Base-by-base conservation (phyloP, 2,329 filamentous ascomycete genomes). In the Colletotrichum higginsianum region DNA sequence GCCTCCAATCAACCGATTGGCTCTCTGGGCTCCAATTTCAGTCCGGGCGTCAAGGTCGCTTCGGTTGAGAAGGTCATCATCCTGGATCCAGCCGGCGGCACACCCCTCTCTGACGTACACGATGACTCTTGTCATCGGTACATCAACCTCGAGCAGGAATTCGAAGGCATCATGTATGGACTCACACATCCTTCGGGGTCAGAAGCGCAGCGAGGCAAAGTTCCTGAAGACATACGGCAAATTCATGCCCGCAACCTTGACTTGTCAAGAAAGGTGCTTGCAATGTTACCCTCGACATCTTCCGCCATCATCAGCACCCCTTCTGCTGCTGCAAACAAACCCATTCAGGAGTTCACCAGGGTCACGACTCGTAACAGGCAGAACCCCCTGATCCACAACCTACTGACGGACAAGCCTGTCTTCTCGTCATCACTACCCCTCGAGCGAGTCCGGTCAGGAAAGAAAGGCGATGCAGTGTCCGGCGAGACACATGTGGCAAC, bases 131-230 rank as follows among this genome's bases (percentile, higher is more conserved):
- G 79, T 42, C 84, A 85, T 66, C 78, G 84, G 46, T 98, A 98
- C 78, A 89, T 99, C 78, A 99, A 99, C 76, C 87, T 99, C 67
- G 93, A 97, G 78, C 95, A 98, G 78, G 96, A 99, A 79, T 98
- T 93, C 75, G 85, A 89, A 1, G 84, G 88, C 35, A 92, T 97
- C 60, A 86, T 89, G 72, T 81, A 87, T 18, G 89, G 94, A 75
- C 85, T 97, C 35, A 77, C 65, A 16, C 66, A 63, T 50, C 55
- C 62, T 13, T 62, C 52, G 23, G 60, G 58, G 6, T 53, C 58
- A 26, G 57, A 66, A 50, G 57, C 66, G 42, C 44, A 52, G 38
- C 58, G 55, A 52, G 66, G 56, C 13, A 71, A 62, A 38, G 12
- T 71, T 13, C 21, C 63, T 15, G 49, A 67, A 50, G 44, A 56